Base-by-base conservation (phyloP, 2,329 filamentous ascomycete species). In the Penicillium sp. region DNA sequence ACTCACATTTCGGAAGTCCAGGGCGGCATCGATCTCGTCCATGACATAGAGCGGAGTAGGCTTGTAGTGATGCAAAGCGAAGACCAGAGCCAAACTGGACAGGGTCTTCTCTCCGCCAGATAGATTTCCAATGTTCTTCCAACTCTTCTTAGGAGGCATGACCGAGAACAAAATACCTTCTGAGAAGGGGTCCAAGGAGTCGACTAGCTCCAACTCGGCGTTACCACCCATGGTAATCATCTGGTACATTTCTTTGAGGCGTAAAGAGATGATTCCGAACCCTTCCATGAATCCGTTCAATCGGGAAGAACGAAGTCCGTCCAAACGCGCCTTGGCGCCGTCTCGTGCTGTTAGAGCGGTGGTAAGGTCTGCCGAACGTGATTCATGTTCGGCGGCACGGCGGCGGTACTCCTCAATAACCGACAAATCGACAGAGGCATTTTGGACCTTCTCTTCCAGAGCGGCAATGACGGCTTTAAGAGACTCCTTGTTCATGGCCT, bases 201-300 rank as follows among this genome's bases (percentile, higher is more conserved):
- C 94, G 38, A 99, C 94, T 23, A 99, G 85, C 74, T 99, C 95
- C 11, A 99, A 84, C 76, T 99, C 94, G 0, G 94, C 94, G 67
- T 99, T 99, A 52, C 94, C 94, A 58, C 94, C 94, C 91, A 99
- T 97, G 19, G 94, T 99, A 72, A 99, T 99, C 92, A 99, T 97
- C 72, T 99, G 94, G 77, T 99, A 99, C 94, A 99, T 99, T 70
- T 99, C 94, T 79, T 99, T 99, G 42, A 99, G 81, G 0, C 93
- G 89, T 23, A 97, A 81, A 1, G 93, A 97, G 73, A 99, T 99
- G 59, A 85, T 88, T 67, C 88, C 88, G 78, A 99, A 97, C 36
- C 95, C 94, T 70, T 95, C 91, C 92, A 97, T 97, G 82, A 99
- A 99, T 34, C 94, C 93, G 65, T 97, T 93, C 7, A 97, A 81